A percentile compares a stretch with the other conserved stretches of the same genome.
Conservation (phyloP, 139 green algal species). For the Coccomyxa sp. region DNA sequence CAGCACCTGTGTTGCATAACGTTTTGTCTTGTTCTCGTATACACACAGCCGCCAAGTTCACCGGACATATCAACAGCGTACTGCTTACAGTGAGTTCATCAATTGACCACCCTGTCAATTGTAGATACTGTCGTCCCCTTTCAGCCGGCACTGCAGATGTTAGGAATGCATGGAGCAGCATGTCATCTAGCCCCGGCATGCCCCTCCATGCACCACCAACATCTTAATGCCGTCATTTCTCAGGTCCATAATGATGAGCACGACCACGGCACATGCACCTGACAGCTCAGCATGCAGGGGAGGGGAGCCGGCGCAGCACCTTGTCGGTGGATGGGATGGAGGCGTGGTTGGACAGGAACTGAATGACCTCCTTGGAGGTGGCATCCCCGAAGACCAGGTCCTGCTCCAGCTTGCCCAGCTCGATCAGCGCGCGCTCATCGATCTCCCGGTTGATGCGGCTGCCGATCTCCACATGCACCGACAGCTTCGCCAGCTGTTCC, state of each 20-base stretch:
- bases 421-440: constrained; percentile 59
- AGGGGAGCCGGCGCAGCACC: constrained; percentile 6
- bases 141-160: too few species aligned
- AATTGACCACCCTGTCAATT: too few species aligned
- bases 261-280: not conserved
- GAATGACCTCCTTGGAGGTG: constrained; percentile 85
- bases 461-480: constrained; percentile 81
- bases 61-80: too few species aligned
- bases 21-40: too few species aligned
- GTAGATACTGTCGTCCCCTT: too few species aligned
- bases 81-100: too few species aligned
- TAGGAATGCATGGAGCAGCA: too few species aligned
- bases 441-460: constrained; percentile 59
- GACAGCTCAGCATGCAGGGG: too few species aligned
- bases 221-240: constrained; percentile 17
- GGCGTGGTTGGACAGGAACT: constrained; percentile 48
- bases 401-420: constrained; percentile 91
- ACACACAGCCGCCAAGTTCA: too few species aligned
- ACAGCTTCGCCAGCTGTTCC: constrained; percentile 75
- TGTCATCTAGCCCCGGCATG: too few species aligned
- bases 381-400: constrained; percentile 94
- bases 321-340: constrained; percentile 48
- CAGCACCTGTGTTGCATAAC: too few species aligned
- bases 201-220: too few species aligned
- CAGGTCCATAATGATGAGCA: constrained; percentile 9